phyloP scores from a whole-genome alignment of 257 asterid species.

The Forsythia viridissima region DNA sequence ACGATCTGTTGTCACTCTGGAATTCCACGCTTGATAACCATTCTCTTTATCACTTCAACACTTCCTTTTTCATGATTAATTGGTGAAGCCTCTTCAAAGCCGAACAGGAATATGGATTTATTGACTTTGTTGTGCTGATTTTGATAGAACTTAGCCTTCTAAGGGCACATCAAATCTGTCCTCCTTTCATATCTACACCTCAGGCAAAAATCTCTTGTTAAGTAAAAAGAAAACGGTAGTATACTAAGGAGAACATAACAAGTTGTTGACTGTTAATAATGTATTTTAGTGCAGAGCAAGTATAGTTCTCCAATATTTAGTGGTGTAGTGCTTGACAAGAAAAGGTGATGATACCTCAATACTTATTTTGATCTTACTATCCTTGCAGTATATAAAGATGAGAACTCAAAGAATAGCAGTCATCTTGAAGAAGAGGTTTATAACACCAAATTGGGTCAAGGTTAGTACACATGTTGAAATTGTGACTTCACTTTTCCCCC shows the following conservation, averaged over 20 bases:
- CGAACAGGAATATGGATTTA: neutral
- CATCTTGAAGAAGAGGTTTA: constrained; percentile 82
- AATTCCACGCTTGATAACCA: neutral
- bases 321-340: constrained; percentile 21
- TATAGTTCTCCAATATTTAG: neutral
- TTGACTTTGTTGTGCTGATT: neutral
- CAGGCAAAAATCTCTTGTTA: neutral
- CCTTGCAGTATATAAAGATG: constrained; percentile 76
- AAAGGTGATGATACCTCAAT: neutral
- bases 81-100: neutral
- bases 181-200: neutral
- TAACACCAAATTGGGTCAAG: constrained; percentile 96
- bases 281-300: neutral
- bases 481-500: constrained; percentile 6
- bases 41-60: neutral
- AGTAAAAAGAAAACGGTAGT: neutral
- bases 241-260: neutral
- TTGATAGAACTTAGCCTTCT: neutral
- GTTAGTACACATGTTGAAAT: constrained; percentile 40
- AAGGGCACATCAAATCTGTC: neutral
- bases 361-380: constrained; percentile 22
- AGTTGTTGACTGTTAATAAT: neutral
- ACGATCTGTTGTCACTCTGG: no score
- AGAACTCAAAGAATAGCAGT: constrained; percentile 81
- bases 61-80: neutral